Conservation (phyloP, 208 protist genomes). For the Leishmania arabica region DNA sequence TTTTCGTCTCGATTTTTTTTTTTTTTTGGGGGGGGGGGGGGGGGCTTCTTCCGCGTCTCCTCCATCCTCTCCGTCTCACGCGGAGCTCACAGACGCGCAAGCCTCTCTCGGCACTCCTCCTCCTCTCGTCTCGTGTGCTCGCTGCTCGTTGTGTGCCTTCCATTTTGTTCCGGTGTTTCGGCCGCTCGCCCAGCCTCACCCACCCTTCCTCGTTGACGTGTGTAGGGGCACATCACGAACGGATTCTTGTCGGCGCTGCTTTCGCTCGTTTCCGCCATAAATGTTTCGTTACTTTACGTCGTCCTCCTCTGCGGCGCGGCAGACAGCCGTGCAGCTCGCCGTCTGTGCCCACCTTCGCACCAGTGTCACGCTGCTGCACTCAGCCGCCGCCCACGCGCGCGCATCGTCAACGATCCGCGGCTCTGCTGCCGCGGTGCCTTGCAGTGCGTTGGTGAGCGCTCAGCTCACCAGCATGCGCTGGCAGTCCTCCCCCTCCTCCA, state of each 20-base stretch:
- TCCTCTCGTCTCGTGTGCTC: constrained; percentile 2
- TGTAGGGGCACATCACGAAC: not conserved
- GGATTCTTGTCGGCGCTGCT: not conserved
- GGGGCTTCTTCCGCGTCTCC: constrained; percentile 8
- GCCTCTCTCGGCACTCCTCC: not conserved
- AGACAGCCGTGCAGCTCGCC: constrained; percentile 10
- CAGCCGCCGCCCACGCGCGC: constrained; percentile 2
- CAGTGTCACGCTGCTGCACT: not conserved
- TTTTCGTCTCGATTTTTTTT: constrained; percentile 9
- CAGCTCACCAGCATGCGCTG: constrained; percentile 5
- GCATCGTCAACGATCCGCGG: not conserved
- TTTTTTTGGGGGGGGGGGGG: too few species aligned
- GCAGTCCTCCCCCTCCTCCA: constrained; percentile 17
- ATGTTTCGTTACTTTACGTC: constrained; percentile 22
- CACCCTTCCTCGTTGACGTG: not conserved
- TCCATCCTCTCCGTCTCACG: constrained; percentile 15
- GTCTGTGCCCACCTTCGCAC: not conserved
- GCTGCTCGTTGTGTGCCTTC: constrained; percentile 7
- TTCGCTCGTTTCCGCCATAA: not conserved
- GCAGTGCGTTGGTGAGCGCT: not conserved
- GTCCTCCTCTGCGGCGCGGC: constrained; percentile 4
- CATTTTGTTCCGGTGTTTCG: constrained; percentile 1
- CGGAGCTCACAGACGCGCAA: not conserved
- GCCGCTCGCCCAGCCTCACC: not conserved
- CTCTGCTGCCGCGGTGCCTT: not conserved